A percentile compares a stretch with the other conserved stretches of the same genome.
phyloP scores from a whole-genome alignment of 768 basidiomycete genomes.

The Leucocoprinus leucothites region DNA sequence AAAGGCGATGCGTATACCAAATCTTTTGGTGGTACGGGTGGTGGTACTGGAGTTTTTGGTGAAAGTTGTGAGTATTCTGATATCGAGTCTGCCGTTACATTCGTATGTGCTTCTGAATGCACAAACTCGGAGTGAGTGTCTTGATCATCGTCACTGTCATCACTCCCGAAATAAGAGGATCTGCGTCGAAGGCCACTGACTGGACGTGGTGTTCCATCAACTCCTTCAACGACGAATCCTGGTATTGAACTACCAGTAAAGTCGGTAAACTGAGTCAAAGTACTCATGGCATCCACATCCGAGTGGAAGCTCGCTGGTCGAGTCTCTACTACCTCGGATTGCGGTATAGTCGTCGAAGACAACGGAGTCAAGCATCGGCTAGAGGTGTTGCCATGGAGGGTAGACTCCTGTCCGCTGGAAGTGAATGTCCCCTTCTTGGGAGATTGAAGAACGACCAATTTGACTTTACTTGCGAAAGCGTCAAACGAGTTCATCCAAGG shows the following conservation, averaged over 20 bases:
- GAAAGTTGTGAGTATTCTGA: neutral
- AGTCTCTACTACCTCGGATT: constrained; percentile 24
- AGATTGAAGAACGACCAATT: constrained; percentile 12
- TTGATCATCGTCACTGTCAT: neutral
- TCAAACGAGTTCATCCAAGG: constrained; percentile 1
- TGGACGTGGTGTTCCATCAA: too few relatives aligned
- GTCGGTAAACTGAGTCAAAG: constrained; percentile 22
- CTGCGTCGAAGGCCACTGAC: too few relatives aligned
- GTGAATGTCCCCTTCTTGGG: neutral
- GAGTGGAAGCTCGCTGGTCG: constrained; percentile 1
- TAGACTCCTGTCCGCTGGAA: neutral
- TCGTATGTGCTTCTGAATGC: neutral
- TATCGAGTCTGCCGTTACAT: neutral
- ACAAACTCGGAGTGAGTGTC: neutral
- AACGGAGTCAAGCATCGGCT: neutral
- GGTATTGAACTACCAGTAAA: neutral
- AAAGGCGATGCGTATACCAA: too few relatives aligned
- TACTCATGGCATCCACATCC: constrained; percentile 16
- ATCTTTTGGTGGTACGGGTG: neutral
- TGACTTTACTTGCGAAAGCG: constrained; percentile 49
- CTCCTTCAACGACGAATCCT: too few relatives aligned
- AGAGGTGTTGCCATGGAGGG: neutral
- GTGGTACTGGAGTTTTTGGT: neutral
- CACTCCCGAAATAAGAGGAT: neutral
- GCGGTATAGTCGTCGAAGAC: neutral